These are phyloP conservation scores for Beverwykella pulmonaria DNA, from an alignment of 495 filamentous ascomycete species.

Conservation along the genomic window DNA sequence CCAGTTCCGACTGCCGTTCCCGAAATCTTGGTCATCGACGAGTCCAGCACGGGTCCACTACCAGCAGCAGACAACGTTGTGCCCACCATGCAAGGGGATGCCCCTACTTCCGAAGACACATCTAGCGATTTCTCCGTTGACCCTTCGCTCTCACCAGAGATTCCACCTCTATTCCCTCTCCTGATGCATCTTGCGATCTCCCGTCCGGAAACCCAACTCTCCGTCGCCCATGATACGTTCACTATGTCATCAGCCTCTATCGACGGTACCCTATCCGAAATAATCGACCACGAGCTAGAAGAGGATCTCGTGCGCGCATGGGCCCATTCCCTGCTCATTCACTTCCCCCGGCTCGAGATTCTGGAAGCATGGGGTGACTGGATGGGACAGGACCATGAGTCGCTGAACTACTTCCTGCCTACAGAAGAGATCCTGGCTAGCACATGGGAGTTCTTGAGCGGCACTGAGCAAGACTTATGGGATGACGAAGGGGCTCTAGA, in stretches of 20 bases:
- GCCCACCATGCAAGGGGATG: too few species aligned
- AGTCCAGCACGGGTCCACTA: neutral
- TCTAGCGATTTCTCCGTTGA: neutral
- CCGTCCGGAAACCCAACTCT: slow-evolving; percentile 11
- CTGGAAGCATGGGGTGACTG: slow-evolving; percentile 33
- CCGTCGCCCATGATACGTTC: neutral
- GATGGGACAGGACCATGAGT: slow-evolving; percentile 26
- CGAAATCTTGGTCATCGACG: slow-evolving; percentile 2
- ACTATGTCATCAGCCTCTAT: slow-evolving; percentile 9
- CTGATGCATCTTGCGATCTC: slow-evolving; percentile 27
- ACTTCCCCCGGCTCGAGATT: slow-evolving; percentile 28
- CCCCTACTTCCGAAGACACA: neutral
- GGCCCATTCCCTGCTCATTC: slow-evolving; percentile 26
- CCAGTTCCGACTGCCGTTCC: slow-evolving; percentile 22
- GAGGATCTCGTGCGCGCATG: slow-evolving; percentile 23
- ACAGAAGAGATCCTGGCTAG: slow-evolving; percentile 27
- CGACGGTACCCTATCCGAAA: neutral
- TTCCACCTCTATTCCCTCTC: slow-evolving; percentile 20
- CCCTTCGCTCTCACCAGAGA: neutral
- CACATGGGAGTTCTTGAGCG: slow-evolving; percentile 35
- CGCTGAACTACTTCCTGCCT: slow-evolving; percentile 32
- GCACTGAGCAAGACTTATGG: slow-evolving; percentile 32
- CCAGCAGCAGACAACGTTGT: neutral
- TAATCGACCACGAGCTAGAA: slow-evolving; percentile 22
- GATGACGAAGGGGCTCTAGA: slow-evolving; percentile 21